These are phyloP conservation scores for Physcomitrium patens DNA, from an alignment of 225 moss, liverwort and hornwort species.

Conservation along the genomic window DNA sequence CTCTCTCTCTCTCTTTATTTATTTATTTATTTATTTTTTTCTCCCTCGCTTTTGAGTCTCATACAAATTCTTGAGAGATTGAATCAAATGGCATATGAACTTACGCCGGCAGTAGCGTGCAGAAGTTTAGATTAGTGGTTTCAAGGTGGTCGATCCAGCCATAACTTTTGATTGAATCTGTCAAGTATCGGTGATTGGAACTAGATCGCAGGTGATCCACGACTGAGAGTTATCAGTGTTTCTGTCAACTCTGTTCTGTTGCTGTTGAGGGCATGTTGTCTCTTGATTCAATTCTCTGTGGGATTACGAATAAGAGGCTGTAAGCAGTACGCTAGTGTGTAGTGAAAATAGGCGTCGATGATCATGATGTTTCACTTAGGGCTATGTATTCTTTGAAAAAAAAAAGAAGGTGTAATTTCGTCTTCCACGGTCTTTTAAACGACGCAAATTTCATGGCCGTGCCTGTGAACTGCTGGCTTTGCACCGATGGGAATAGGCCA, in stretches of 20 bases:
- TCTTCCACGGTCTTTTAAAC: no score
- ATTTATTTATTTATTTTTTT: no score
- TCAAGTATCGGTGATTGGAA: background rate
- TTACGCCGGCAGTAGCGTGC: background rate
- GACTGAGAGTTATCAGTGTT: background rate
- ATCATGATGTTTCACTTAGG: background rate
- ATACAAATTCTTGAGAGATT: background rate
- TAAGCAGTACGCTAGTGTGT: background rate
- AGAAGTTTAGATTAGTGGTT: background rate
- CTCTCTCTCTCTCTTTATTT: no score
- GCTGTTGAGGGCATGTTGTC: background rate
- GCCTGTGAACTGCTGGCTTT: background rate
- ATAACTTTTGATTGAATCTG: background rate
- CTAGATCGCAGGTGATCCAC: slow-evolving; percentile 1
- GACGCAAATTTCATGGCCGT: no score
- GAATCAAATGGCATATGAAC: background rate
- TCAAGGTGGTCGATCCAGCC: background rate
- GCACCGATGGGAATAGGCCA: background rate
- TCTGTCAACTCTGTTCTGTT: slow-evolving; percentile 2
- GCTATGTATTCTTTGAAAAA: background rate
- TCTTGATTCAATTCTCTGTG: background rate
- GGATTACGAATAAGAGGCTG: background rate
- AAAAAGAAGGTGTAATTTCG: no score
- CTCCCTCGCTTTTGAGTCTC: background rate
- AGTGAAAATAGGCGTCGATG: background rate